phyloP scores from a whole-genome alignment of 805 yeast genomes.

The Starmera caribaea region DNA sequence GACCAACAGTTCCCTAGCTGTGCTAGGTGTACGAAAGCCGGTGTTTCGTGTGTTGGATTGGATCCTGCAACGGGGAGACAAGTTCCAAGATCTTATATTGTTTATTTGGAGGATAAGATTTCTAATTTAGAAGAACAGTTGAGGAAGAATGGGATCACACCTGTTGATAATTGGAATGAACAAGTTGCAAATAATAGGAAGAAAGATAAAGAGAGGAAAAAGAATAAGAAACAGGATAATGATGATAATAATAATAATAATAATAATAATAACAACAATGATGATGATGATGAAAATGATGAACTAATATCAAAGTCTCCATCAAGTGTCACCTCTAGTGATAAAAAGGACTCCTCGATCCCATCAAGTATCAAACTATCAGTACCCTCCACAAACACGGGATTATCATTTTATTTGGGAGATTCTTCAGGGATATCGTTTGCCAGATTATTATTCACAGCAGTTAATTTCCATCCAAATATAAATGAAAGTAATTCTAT shows the following conservation, averaged over 20 bases:
- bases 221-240: no score
- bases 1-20: constrained; percentile 51
- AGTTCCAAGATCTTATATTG: constrained; percentile 71
- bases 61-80: constrained; percentile 88
- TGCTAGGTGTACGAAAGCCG: constrained; percentile 44
- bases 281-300: no score
- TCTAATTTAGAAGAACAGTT: constrained; percentile 44
- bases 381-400: constrained; percentile 8
- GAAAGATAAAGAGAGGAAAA: no score
- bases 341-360: constrained; percentile 11
- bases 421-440: constrained; percentile 59
- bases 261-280: no score
- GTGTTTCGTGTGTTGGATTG: constrained; percentile 68
- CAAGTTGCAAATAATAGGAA: not conserved
- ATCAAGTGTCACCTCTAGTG: not conserved
- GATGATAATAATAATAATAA: no score
- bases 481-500: constrained; percentile 19
- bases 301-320: not conserved
- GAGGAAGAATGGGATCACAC: constrained; percentile 31
- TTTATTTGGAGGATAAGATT: constrained; percentile 60
- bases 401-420: constrained; percentile 29
- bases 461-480: constrained; percentile 47
- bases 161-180: constrained; percentile 9
- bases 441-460: constrained; percentile 70
- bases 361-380: constrained; percentile 14